Percentiles rank a stretch among this genome's conserved stretches.
Evolutionary conservation across 2,329 filamentous ascomycete species (phyloP).

Genomic region (Colletotrichum salicis): DNA sequence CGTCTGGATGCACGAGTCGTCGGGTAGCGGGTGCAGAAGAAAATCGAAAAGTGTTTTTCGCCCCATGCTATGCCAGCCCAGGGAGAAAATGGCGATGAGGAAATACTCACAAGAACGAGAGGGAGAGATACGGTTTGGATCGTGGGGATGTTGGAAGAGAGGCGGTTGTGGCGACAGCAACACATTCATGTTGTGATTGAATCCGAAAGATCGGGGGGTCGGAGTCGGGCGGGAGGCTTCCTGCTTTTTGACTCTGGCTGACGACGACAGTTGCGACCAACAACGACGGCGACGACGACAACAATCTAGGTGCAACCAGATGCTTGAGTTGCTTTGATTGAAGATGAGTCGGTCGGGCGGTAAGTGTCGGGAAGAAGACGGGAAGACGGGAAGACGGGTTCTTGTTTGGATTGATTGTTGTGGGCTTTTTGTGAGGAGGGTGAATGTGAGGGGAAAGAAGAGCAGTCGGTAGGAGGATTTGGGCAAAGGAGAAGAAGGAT

Average conservation of each 20-base stretch:
- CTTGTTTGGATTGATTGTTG: slow-evolving; percentile 16
- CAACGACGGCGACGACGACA: slow-evolving; percentile 13
- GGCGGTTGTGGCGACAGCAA: slow-evolving; percentile 69
- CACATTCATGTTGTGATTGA: slow-evolving; percentile 65
- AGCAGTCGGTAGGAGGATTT: slow-evolving; percentile 3
- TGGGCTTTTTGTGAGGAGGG: slow-evolving; percentile 18
- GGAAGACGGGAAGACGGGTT: neutral
- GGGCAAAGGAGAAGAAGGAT: slow-evolving; percentile 24
- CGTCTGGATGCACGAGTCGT: slow-evolving; percentile 25
- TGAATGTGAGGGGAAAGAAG: slow-evolving; percentile 35
- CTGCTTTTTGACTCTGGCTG: slow-evolving; percentile 23
- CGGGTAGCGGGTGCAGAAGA: neutral
- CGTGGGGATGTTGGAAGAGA: slow-evolving; percentile 69
- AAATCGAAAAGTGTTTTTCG: neutral
- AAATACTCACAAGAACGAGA: slow-evolving; percentile 64
- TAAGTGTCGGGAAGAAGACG: slow-evolving; percentile 8
- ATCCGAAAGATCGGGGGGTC: slow-evolving; percentile 8
- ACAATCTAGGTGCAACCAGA: slow-evolving; percentile 33
- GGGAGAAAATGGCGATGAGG: slow-evolving; percentile 40
- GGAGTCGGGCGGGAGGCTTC: slow-evolving; percentile 1
- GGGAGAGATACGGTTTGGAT: slow-evolving; percentile 63
- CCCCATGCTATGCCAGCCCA: neutral
- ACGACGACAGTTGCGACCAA: slow-evolving; percentile 33
- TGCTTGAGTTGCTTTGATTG: neutral
- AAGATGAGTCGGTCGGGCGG: neutral